These are phyloP conservation scores for Beta macrorhiza DNA, from an alignment of 179 eudicot species.

Conservation along the genomic window DNA sequence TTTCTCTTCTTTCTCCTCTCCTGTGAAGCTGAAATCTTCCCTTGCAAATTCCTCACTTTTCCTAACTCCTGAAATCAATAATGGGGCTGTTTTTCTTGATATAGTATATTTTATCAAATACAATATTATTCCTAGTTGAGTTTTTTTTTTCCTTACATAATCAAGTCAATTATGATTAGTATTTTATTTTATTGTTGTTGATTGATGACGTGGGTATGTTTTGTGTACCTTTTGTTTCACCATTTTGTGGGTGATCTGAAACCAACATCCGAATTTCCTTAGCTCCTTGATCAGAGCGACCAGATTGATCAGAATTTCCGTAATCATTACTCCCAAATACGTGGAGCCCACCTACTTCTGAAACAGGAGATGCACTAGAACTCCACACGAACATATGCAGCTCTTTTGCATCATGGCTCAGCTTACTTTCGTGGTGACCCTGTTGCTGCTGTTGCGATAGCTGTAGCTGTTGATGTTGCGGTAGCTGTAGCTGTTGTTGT, in stretches of 20 bases:
- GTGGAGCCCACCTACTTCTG: conserved; percentile 85
- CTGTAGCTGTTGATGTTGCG: not conserved
- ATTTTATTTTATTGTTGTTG: not conserved
- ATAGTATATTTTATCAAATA: not conserved
- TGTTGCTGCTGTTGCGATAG: conserved; percentile 13
- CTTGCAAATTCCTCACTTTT: conserved; percentile 31
- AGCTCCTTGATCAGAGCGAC: conserved; percentile 83
- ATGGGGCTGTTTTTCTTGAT: conserved; percentile 5
- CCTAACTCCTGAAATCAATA: conserved; percentile 15
- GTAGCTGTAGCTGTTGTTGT: not conserved
- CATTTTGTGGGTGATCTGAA: conserved; percentile 70
- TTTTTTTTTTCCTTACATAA: too few relatives aligned
- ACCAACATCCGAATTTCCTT: conserved; percentile 96
- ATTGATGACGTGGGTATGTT: not conserved
- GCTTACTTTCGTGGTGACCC: conserved; percentile 28
- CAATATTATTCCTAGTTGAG: too few relatives aligned
- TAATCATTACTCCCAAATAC: conserved; percentile 66
- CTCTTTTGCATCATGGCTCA: conserved; percentile 80
- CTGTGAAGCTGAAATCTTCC: conserved; percentile 29
- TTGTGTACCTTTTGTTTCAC: conserved; percentile 46
- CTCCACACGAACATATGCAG: conserved; percentile 99
- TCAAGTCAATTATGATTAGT: too few relatives aligned
- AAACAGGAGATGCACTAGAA: conserved; percentile 90
- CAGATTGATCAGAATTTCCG: conserved; percentile 66
- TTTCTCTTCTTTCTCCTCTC: conserved; percentile 33